Percentiles rank a stretch among this genome's conserved stretches.
Evolutionary conservation across 2,329 filamentous ascomycete species (phyloP).

Genomic region (Penicillium sp.): DNA sequence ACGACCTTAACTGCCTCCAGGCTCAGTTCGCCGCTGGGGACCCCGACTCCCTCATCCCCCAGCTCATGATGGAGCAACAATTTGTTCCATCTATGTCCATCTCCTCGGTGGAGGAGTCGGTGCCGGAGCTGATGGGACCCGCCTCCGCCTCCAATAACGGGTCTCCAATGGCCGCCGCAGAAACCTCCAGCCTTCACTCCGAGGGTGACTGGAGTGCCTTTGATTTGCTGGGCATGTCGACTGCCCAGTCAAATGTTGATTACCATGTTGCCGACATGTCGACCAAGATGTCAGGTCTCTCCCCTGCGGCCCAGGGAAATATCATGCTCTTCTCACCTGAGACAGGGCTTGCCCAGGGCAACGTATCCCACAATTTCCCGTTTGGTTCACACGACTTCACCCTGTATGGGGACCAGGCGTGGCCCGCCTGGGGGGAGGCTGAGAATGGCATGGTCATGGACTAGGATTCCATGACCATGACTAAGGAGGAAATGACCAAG

Average conservation of each 20-base stretch:
- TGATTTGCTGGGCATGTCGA: too few relatives aligned
- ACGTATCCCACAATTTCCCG: background rate
- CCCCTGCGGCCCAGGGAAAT: conserved; percentile 31
- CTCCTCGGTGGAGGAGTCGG: conserved; percentile 21
- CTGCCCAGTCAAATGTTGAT: too few relatives aligned
- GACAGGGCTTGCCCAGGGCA: conserved; percentile 25
- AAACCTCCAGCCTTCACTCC: conserved; percentile 23
- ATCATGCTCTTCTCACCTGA: conserved; percentile 34
- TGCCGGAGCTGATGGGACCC: conserved; percentile 25
- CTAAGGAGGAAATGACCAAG: too few relatives aligned
- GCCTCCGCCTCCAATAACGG: conserved; percentile 22
- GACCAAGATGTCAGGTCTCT: conserved; percentile 25
- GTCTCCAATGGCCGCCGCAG: conserved; percentile 27
- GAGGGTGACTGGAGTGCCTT: conserved; percentile 28
- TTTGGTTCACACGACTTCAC: background rate
- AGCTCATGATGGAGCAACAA: conserved; percentile 28
- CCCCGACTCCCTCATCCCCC: conserved; percentile 31
- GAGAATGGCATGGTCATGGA: background rate
- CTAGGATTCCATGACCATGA: background rate
- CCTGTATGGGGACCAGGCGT: background rate
- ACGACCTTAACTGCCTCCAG: conserved; percentile 26
- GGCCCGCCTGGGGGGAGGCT: too few relatives aligned
- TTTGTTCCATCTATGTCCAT: conserved; percentile 29
- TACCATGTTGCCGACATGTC: too few relatives aligned
- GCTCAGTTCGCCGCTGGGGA: conserved; percentile 31